Percentiles rank a stretch among this genome's conserved stretches.
Conservation (phyloP, 2,329 filamentous ascomycete species). For the Pseudopyrenochaeta lycopersici region DNA sequence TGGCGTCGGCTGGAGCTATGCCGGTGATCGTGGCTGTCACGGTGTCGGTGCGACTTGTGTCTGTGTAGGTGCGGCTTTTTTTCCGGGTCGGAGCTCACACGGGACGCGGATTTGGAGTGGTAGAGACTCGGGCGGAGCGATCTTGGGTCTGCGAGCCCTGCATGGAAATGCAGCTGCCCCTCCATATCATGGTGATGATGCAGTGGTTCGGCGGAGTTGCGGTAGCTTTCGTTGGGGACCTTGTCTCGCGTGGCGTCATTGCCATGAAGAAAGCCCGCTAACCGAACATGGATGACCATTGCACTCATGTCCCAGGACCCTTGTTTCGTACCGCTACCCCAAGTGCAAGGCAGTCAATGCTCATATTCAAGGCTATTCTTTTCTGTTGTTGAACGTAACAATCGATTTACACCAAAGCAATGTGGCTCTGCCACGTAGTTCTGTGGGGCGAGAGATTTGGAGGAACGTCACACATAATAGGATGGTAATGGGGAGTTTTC, state of each 20-base stretch:
- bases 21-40: conserved; percentile 37
- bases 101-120: conserved; percentile 28
- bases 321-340: too few relatives aligned
- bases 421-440: too few relatives aligned
- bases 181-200: conserved; percentile 36
- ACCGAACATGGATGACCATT: background rate
- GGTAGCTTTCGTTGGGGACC: conserved; percentile 9
- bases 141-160: conserved; percentile 17
- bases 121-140: conserved; percentile 35
- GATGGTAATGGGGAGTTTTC: too few relatives aligned
- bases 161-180: conserved; percentile 24
- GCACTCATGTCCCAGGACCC: too few relatives aligned
- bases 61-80: conserved; percentile 41
- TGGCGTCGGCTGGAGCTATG: conserved; percentile 44
- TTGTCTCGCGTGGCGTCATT: conserved; percentile 17
- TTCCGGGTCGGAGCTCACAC: conserved; percentile 37
- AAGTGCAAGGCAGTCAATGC: too few relatives aligned
- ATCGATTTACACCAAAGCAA: too few relatives aligned
- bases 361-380: too few relatives aligned
- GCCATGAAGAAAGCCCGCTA: conserved; percentile 12
- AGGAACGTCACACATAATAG: too few relatives aligned
- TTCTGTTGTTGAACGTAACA: too few relatives aligned
- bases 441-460: too few relatives aligned
- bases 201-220: conserved; percentile 8
- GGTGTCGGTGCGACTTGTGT: conserved; percentile 40